Evolutionary conservation across 2,329 filamentous ascomycete genomes (phyloP).

Genomic region (Ceratocystis albifundus): DNA sequence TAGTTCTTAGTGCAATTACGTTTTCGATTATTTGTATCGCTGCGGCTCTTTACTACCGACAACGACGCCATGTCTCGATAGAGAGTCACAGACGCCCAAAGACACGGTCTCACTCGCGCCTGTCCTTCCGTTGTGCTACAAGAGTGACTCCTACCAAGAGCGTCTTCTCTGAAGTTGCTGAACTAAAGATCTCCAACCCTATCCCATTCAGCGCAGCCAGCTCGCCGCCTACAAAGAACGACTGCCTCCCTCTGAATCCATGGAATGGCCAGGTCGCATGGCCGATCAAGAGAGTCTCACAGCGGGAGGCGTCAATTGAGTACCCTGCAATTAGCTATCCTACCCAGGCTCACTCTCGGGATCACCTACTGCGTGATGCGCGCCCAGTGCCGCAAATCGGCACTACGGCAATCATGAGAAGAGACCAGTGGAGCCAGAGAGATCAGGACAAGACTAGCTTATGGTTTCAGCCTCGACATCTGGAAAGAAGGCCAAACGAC

Average conservation of each 20-base stretch:
- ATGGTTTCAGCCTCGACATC: background rate
- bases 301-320: background rate
- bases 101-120: slow-evolving; percentile 34
- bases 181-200: background rate
- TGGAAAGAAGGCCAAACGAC: background rate
- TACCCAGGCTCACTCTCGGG: background rate
- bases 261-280: slow-evolving; percentile 3
- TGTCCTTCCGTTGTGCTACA: slow-evolving; percentile 43
- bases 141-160: slow-evolving; percentile 34
- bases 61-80: slow-evolving; percentile 36
- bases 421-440: background rate
- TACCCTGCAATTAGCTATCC: background rate
- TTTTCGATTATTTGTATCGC: slow-evolving; percentile 31
- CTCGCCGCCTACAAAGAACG: background rate
- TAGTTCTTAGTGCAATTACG: slow-evolving; percentile 32
- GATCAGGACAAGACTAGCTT: background rate
- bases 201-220: slow-evolving; percentile 5
- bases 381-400: background rate
- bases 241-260: background rate
- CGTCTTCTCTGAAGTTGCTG: slow-evolving; percentile 25
- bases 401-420: background rate
- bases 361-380: background rate
- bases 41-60: slow-evolving; percentile 35
- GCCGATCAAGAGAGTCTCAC: background rate
- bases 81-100: slow-evolving; percentile 28